These are phyloP conservation scores for Boletus subparvulus DNA, from an alignment of 768 basidiomycete species.

Conservation along the genomic window DNA sequence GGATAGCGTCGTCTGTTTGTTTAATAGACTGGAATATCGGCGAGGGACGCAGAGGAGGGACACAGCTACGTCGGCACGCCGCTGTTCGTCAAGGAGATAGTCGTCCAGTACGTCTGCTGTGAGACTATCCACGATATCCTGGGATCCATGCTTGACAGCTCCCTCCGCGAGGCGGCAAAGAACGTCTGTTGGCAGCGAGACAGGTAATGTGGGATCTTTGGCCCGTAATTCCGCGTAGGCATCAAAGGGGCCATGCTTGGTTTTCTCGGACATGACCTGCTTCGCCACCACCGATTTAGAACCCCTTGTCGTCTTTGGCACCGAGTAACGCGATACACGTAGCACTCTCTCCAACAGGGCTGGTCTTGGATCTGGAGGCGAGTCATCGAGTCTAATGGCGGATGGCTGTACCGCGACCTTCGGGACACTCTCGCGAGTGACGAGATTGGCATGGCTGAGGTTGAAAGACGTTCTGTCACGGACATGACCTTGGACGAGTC, in stretches of 20 bases:
- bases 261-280: slow-evolving; percentile 11
- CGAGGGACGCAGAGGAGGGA: slow-evolving; percentile 27
- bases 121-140: slow-evolving; percentile 38
- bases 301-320: slow-evolving; percentile 19
- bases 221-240: slow-evolving; percentile 30
- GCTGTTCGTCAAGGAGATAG: slow-evolving; percentile 16
- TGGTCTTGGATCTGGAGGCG: slow-evolving; percentile 7
- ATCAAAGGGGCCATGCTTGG: slow-evolving; percentile 25
- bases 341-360: slow-evolving; percentile 27
- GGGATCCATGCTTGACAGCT: slow-evolving; percentile 32
- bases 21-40: slow-evolving; percentile 16
- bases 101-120: slow-evolving; percentile 40
- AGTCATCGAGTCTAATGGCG: not conserved
- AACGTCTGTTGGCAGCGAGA: slow-evolving; percentile 27
- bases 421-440: slow-evolving; percentile 13
- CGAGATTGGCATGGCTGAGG: slow-evolving; percentile 14
- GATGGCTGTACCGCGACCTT: slow-evolving; percentile 4
- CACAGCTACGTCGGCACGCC: slow-evolving; percentile 26
- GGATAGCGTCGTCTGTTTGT: slow-evolving; percentile 24
- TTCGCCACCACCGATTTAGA: slow-evolving; percentile 6
- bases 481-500: slow-evolving; percentile 20
- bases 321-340: slow-evolving; percentile 28
- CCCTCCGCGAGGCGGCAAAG: slow-evolving; percentile 30
- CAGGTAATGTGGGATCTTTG: slow-evolving; percentile 22
- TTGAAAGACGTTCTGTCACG: slow-evolving; percentile 9